Percentiles rank a stretch among this genome's conserved stretches.
These are phyloP conservation scores for Serendipita sp. DNA, from an alignment of 768 basidiomycete species.

Conservation along the genomic window DNA sequence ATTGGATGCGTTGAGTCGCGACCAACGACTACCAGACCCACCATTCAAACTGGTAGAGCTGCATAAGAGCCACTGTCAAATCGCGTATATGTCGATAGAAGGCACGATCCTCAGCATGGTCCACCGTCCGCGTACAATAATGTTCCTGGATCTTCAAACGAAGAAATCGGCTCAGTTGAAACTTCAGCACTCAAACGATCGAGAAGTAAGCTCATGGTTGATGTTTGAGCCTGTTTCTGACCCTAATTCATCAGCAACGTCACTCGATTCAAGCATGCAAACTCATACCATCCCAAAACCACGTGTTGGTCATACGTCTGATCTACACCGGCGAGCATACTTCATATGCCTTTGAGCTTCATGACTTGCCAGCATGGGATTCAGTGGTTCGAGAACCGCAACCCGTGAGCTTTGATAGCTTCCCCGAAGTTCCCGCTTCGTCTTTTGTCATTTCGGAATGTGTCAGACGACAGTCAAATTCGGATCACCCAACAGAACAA, in stretches of 20 bases:
- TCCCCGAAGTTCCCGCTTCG: not conserved
- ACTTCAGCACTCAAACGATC: not conserved
- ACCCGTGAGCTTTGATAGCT: not conserved
- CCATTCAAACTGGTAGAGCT: slow-evolving; percentile 1
- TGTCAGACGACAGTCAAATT: not conserved
- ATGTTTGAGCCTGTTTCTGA: not conserved
- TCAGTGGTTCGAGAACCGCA: not conserved
- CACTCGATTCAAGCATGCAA: slow-evolving; percentile 3
- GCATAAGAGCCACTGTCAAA: not conserved
- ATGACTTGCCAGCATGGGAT: not conserved
- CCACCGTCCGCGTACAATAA: not conserved
- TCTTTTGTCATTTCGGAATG: not conserved
- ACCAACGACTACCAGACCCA: not conserved
- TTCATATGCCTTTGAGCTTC: not conserved
- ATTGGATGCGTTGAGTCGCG: not conserved
- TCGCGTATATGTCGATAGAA: not conserved
- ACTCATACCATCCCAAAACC: not conserved
- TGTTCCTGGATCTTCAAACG: not conserved
- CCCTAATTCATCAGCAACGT: not conserved
- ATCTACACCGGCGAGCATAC: not conserved
- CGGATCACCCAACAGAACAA: not conserved
- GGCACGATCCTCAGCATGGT: not conserved
- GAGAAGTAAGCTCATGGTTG: not conserved
- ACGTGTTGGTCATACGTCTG: not conserved
- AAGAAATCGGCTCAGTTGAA: not conserved